Evolutionary conservation across 768 basidiomycete genomes (phyloP).

Genomic region (Leccinellum luteum): DNA sequence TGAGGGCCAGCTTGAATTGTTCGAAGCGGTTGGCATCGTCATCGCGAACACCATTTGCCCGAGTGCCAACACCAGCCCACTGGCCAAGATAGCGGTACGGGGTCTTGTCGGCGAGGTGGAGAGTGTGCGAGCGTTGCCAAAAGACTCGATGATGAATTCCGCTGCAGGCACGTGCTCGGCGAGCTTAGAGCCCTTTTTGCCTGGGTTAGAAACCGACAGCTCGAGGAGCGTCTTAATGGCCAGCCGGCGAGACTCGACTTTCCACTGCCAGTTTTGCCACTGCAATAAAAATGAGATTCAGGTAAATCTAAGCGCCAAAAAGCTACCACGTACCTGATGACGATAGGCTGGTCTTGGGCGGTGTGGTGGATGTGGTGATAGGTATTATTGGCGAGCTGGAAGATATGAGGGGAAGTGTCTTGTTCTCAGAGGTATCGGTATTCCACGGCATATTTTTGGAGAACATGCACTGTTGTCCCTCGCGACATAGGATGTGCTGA

Average conservation of each 20-base stretch:
- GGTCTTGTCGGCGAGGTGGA: slow-evolving; percentile 78
- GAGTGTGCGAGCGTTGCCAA: slow-evolving; percentile 90
- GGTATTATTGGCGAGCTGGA: slow-evolving; percentile 85
- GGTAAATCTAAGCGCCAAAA: not conserved
- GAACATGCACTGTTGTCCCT: too few species aligned
- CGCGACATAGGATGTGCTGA: too few species aligned
- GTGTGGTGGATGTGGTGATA: slow-evolving; percentile 97
- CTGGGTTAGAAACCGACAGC: slow-evolving; percentile 80
- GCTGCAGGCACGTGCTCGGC: slow-evolving; percentile 87
- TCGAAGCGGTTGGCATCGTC: slow-evolving; percentile 90
- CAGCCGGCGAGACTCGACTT: slow-evolving; percentile 92
- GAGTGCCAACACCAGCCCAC: slow-evolving; percentile 45
- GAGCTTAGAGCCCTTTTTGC: slow-evolving; percentile 94
- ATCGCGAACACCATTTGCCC: slow-evolving; percentile 50
- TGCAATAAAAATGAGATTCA: slow-evolving; percentile 31
- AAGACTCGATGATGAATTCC: slow-evolving; percentile 93
- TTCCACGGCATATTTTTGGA: too few species aligned
- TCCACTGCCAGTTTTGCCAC: slow-evolving; percentile 90
- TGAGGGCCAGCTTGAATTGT: slow-evolving; percentile 92
- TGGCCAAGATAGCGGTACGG: slow-evolving; percentile 87
- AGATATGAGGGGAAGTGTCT: slow-evolving; percentile 77
- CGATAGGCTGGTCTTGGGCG: slow-evolving; percentile 85
- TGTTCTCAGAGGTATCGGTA: slow-evolving; percentile 66
- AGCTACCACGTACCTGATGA: slow-evolving; percentile 64
- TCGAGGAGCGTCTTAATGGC: slow-evolving; percentile 92